A percentile compares a stretch with the other conserved stretches of the same genome.
Evolutionary conservation across 2,329 filamentous ascomycete species (phyloP).

Genomic region (Paracoccidioides lutzii): DNA sequence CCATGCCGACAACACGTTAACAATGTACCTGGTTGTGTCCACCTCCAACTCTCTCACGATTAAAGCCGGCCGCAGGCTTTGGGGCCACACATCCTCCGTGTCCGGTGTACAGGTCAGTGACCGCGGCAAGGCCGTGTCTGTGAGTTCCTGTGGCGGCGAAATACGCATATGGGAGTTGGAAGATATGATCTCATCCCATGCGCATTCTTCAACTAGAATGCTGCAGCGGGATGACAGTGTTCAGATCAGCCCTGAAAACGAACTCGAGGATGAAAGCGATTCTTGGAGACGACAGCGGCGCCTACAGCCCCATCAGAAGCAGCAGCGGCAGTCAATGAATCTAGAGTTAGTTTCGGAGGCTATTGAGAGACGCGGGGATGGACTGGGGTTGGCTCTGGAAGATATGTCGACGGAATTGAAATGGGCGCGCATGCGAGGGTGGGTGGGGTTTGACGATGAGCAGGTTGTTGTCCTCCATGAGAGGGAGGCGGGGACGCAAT

Average conservation of each 20-base stretch:
- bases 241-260: conserved; percentile 34
- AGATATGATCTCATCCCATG: conserved; percentile 44
- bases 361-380: conserved; percentile 16
- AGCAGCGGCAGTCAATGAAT: neutral
- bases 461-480: conserved; percentile 79
- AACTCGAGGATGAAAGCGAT: neutral
- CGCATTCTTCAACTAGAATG: conserved; percentile 27
- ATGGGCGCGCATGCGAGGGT: conserved; percentile 40
- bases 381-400: conserved; percentile 23
- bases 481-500: conserved; percentile 51
- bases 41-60: conserved; percentile 53
- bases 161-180: conserved; percentile 85
- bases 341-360: conserved; percentile 13
- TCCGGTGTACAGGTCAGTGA: conserved; percentile 74
- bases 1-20: conserved; percentile 75
- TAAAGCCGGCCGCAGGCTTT: conserved; percentile 61
- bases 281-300: neutral
- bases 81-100: conserved; percentile 85
- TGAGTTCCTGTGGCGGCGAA: conserved; percentile 65
- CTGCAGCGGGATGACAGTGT: conserved; percentile 41
- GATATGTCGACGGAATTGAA: conserved; percentile 28
- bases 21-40: conserved; percentile 69
- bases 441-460: conserved; percentile 83
- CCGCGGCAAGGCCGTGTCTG: conserved; percentile 78
- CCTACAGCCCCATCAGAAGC: neutral